phyloP scores from a whole-genome alignment of 1,284 basidiomycete species.

The Pascua guehoae region DNA sequence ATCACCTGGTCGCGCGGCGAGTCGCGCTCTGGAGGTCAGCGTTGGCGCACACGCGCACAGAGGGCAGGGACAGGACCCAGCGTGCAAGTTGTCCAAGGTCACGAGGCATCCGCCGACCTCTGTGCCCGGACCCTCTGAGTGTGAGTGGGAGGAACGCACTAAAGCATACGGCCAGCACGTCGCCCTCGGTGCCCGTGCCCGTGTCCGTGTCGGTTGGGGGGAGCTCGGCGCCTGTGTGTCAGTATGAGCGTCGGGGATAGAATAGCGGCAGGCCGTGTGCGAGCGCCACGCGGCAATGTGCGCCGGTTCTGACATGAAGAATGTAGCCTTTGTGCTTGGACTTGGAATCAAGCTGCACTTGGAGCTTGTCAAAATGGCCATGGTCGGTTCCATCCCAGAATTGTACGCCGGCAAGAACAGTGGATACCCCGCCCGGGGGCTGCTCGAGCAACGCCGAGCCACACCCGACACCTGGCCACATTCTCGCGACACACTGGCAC shows the following conservation, averaged over 20 bases:
- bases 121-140: no score
- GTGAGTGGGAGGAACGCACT: conserved; percentile 60
- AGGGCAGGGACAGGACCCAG: no score
- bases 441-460: background rate
- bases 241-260: background rate
- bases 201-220: conserved; percentile 86
- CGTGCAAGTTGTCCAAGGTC: no score
- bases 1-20: conserved; percentile 86
- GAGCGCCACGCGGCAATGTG: background rate
- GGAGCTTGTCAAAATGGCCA: no score
- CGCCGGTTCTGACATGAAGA: background rate
- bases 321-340: no score
- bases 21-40: conserved; percentile 55
- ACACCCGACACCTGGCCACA: background rate
- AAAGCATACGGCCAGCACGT: conserved; percentile 92
- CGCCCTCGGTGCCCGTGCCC: conserved; percentile 91
- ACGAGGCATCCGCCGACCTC: no score
- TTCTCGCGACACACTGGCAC: background rate
- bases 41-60: no score
- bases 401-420: no score
- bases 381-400: no score
- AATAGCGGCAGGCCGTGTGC: no score
- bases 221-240: conserved; percentile 63
- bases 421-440: no score
- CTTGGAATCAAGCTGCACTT: no score